Evolutionary conservation across 2,329 filamentous ascomycete species (phyloP).

Genomic region (Monosporascus sp.): DNA sequence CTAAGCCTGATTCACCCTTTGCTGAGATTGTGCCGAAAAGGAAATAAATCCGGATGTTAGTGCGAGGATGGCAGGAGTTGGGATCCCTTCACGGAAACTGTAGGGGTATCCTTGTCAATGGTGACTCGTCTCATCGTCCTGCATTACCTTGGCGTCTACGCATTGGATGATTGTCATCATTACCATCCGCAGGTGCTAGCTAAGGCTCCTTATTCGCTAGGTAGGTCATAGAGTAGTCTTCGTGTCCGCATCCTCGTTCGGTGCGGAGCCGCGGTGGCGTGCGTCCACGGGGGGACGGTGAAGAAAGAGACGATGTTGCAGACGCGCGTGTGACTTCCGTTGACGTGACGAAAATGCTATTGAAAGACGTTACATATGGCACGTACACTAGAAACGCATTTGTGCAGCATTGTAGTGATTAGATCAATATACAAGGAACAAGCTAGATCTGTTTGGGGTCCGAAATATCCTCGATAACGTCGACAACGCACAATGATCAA

Average conservation of each 20-base stretch:
- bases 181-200: slow-evolving; percentile 29
- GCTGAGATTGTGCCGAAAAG: not conserved
- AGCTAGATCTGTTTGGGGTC: no score
- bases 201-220: slow-evolving; percentile 34
- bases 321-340: no score
- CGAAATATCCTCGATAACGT: no score
- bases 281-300: slow-evolving; percentile 46
- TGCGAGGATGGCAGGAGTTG: no score
- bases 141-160: slow-evolving; percentile 19
- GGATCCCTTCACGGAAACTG: slow-evolving; percentile 22
- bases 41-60: no score
- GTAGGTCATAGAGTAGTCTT: slow-evolving; percentile 44
- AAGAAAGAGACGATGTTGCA: slow-evolving; percentile 31
- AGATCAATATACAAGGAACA: no score
- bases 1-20: not conserved
- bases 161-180: slow-evolving; percentile 16
- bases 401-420: no score
- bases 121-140: slow-evolving; percentile 32
- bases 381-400: no score
- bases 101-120: slow-evolving; percentile 3
- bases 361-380: no score
- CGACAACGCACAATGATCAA: no score
- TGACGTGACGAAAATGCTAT: no score
- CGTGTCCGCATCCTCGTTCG: slow-evolving; percentile 45
- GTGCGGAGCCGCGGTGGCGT: slow-evolving; percentile 38